These are phyloP conservation scores for Fusarium verticillioides DNA, from an alignment of 2,329 filamentous ascomycete genomes.

Conservation along the genomic window DNA sequence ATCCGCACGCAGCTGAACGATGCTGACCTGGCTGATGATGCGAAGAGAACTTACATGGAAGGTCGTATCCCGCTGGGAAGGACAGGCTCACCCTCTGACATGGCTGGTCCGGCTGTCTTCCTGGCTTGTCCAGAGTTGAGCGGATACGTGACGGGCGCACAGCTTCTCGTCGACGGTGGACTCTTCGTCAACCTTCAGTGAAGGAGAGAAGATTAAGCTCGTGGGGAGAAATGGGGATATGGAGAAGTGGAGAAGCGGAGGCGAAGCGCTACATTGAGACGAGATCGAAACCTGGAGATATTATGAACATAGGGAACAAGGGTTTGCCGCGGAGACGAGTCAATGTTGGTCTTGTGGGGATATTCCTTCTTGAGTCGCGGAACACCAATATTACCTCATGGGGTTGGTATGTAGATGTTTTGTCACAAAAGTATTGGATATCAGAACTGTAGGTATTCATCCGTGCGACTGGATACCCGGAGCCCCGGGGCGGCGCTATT, in stretches of 20 bases:
- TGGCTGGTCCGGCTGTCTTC: constrained; percentile 88
- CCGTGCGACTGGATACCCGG: constrained; percentile 19
- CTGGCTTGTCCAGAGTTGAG: constrained; percentile 82
- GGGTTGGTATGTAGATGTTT: neutral
- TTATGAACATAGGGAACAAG: constrained; percentile 2
- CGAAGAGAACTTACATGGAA: constrained; percentile 85
- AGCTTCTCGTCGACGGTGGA: constrained; percentile 87
- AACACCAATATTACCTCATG: constrained; percentile 25
- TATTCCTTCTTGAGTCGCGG: constrained; percentile 8
- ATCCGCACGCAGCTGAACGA: constrained; percentile 88
- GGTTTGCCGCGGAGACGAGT: constrained; percentile 19
- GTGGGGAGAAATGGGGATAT: constrained; percentile 28
- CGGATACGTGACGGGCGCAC: constrained; percentile 83
- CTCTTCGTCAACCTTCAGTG: constrained; percentile 90
- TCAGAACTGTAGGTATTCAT: neutral
- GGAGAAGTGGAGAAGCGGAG: constrained; percentile 25
- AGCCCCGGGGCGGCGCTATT: constrained; percentile 22
- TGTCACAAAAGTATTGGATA: constrained; percentile 14
- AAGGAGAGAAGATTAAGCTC: constrained; percentile 37
- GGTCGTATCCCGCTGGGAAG: constrained; percentile 81
- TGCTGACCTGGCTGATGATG: constrained; percentile 82
- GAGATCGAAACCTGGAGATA: constrained; percentile 15
- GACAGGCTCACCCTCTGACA: constrained; percentile 76
- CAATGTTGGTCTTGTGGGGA: neutral
- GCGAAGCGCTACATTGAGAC: constrained; percentile 3